Conservation (phyloP, 345 rosid species). For the Gossypium raimondii region DNA sequence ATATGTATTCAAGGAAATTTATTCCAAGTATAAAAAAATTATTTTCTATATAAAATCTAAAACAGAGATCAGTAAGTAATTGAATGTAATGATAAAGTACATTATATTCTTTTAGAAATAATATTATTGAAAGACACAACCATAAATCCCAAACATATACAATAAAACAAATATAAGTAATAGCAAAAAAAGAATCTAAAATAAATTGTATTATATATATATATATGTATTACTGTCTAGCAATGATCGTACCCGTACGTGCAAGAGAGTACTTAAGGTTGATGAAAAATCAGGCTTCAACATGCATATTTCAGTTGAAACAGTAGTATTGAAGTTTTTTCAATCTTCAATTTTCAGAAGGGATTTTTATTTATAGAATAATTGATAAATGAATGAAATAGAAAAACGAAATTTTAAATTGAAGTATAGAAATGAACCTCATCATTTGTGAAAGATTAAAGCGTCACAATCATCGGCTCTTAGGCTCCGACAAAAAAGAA, state of each 20-base stretch:
- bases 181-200: background rate
- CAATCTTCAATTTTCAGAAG: background rate
- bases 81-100: too few species aligned
- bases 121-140: fast-evolving
- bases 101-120: too few species aligned
- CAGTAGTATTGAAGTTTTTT: background rate
- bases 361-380: background rate
- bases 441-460: background rate
- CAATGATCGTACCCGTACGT: background rate
- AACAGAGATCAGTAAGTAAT: too few species aligned
- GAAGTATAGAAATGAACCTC: background rate
- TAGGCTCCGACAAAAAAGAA: background rate
- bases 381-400: background rate
- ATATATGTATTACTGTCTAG: background rate
- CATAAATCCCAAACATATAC: too few species aligned
- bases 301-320: background rate
- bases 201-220: too few species aligned
- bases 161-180: background rate
- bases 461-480: background rate
- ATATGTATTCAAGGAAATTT: background rate
- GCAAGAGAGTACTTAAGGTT: background rate
- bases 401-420: background rate
- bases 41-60: too few species aligned
- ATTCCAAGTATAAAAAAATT: too few species aligned
- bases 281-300: background rate